Evolutionary conservation across 129 eudicot species (phyloP).

Genomic region (Flaveria ramosissima): DNA sequence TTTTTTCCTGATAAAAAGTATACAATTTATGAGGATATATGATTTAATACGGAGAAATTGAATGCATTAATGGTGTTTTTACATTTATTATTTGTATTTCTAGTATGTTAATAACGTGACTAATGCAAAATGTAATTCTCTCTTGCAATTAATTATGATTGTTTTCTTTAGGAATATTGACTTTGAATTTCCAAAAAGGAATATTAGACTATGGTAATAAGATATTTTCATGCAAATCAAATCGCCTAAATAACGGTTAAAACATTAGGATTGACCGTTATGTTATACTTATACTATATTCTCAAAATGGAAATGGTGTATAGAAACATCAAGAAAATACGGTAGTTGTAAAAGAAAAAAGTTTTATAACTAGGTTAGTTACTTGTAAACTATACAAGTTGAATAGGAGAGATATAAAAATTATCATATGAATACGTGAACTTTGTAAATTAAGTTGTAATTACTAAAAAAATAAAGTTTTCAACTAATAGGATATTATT

Average conservation of each 20-base stretch:
- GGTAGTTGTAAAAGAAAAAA: too few relatives aligned
- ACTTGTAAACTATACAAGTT: too few relatives aligned
- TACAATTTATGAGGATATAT: neutral
- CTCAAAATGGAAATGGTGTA: too few relatives aligned
- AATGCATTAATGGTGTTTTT: neutral
- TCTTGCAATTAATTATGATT: neutral
- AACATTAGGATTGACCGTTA: neutral
- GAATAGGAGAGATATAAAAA: too few relatives aligned
- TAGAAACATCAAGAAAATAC: too few relatives aligned
- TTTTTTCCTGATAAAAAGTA: neutral
- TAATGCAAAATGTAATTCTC: neutral
- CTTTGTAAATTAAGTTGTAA: too few relatives aligned
- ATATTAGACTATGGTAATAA: slow-evolving; percentile 9
- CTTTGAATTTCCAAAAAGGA: neutral
- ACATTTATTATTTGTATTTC: neutral
- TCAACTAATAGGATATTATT: too few relatives aligned
- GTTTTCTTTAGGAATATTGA: neutral
- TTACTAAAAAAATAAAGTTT: too few relatives aligned
- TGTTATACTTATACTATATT: neutral
- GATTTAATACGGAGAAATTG: neutral
- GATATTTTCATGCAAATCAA: neutral
- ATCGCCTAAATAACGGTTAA: neutral
- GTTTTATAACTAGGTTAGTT: too few relatives aligned
- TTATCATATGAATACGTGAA: too few relatives aligned
- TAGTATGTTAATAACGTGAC: neutral